Conservation (phyloP, 768 basidiomycete genomes). For the Leccinum boreale region DNA sequence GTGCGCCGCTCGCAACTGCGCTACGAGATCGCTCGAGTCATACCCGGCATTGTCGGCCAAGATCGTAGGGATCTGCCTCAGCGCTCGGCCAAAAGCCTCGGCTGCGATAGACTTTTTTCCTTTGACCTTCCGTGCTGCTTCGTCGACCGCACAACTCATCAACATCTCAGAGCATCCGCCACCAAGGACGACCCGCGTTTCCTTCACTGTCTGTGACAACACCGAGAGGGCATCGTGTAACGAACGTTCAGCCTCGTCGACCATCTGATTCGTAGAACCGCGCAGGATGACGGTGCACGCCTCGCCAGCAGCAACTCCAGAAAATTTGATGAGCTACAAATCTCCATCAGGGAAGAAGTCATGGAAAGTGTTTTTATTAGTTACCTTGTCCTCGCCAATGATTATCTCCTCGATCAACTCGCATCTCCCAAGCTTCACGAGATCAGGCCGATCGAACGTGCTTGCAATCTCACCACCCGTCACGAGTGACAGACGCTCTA, state of each 20-base stretch:
- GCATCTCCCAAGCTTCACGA: constrained; percentile 89
- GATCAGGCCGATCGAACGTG: constrained; percentile 90
- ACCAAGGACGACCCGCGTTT: constrained; percentile 90
- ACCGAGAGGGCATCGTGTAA: constrained; percentile 97
- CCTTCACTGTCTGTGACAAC: constrained; percentile 95
- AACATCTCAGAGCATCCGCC: constrained; percentile 98
- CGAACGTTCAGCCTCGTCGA: constrained; percentile 97
- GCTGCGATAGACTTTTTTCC: constrained; percentile 97
- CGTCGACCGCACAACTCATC: constrained; percentile 94
- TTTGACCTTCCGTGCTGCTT: constrained; percentile 75
- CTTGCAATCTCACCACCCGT: constrained; percentile 97
- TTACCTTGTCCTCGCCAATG: constrained; percentile 98
- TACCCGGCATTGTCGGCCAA: constrained; percentile 97
- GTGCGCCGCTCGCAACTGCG: constrained; percentile 87
- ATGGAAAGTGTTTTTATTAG: constrained; percentile 4
- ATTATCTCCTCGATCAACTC: constrained; percentile 98
- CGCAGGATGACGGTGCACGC: constrained; percentile 98
- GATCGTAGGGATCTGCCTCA: constrained; percentile 94
- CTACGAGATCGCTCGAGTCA: constrained; percentile 94
- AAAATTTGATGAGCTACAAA: constrained; percentile 93
- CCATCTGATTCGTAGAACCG: constrained; percentile 97
- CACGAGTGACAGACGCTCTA: constrained; percentile 91
- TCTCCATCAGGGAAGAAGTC: background rate
- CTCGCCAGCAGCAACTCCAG: constrained; percentile 95
- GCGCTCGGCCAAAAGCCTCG: constrained; percentile 85